Evolutionary conservation across 306 rosid species (phyloP), one percentile per base, ranked within the genome.

Genomic region (Echinosophora koreensis): DNA sequence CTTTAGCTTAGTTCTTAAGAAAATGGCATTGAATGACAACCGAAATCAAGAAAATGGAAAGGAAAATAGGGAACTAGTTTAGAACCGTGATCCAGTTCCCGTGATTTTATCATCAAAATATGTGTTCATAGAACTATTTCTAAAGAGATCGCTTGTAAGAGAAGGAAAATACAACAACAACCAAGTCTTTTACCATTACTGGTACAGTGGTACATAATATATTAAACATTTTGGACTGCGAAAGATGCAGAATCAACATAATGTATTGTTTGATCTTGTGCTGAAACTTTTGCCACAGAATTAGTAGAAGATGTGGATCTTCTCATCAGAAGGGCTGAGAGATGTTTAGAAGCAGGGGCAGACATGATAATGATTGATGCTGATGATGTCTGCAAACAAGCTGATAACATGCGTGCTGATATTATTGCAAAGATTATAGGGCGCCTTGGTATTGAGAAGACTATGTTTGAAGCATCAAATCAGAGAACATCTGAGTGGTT

Each of bases 281-380:
- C 49, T 41, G 62, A 58, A 62, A 51, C 27, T 62, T 57, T 35
- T 71, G 27, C 52, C 11, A n/a, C 89, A 95, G 99, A 95, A 74
- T 72, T 84, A 55, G 88, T 95, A 52, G 99, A 92, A 82, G 97
- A 90, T 83, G 97, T 87, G 73, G 94, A 95, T 84, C 91, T 92
- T 41, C 62, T 95, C 88, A 82, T 90, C 86, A 87, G 94, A 80
- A 90, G 84, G 82, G 96, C 99, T 8, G 99, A 90, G 90, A 88
- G 97, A 81, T 95, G 99, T 80, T 83, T 95, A 73, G 97, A 95
- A 83, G 97, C 93, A 6, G 99, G 97, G 70, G 98, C 98, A n/a
- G 97, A 89, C 86, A 89, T 87, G 93, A 89, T 92, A 83, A 82
- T 90, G 97, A 89, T 89, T 2, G 97, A 89, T 57, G 97, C 96